phyloP scores from a whole-genome alignment of 441 rosid species.

The Gossypium schwendimanii region DNA sequence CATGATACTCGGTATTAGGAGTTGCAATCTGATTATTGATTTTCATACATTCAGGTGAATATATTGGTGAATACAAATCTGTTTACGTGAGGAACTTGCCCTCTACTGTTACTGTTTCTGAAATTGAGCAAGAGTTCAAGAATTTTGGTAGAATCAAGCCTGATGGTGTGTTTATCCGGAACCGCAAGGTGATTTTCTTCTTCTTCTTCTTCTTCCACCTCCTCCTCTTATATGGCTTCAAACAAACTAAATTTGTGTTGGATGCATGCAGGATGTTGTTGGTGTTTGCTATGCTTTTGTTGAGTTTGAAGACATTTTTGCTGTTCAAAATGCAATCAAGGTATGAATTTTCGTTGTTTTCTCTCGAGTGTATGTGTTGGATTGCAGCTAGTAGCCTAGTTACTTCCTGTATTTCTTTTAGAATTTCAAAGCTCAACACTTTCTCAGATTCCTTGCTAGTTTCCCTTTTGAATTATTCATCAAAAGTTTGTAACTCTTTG shows the following conservation, averaged over 20 bases:
- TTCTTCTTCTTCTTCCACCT: not conserved
- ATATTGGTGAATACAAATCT: constrained; percentile 52
- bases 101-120: constrained; percentile 46
- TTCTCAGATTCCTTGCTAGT: not conserved
- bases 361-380: not conserved
- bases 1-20: not conserved
- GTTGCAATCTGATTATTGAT: constrained; percentile 10
- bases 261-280: constrained; percentile 39
- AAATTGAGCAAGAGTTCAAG: constrained; percentile 63
- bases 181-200: constrained; percentile 41
- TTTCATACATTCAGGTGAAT: constrained; percentile 14
- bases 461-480: not conserved
- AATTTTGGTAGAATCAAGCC: constrained; percentile 65
- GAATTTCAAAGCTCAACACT: not conserved
- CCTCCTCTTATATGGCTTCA: not conserved
- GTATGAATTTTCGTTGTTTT: constrained; percentile 21
- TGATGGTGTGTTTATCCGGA: constrained; percentile 63
- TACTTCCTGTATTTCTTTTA: not conserved
- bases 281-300: constrained; percentile 78
- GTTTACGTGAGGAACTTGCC: constrained; percentile 73
- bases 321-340: constrained; percentile 68
- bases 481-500: not conserved
- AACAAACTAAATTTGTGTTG: constrained; percentile 18
- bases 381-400: not conserved
- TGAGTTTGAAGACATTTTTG: constrained; percentile 57